These are phyloP conservation scores for Lasiosphaeris hirsuta DNA, from an alignment of 495 filamentous ascomycete species.

Conservation along the genomic window DNA sequence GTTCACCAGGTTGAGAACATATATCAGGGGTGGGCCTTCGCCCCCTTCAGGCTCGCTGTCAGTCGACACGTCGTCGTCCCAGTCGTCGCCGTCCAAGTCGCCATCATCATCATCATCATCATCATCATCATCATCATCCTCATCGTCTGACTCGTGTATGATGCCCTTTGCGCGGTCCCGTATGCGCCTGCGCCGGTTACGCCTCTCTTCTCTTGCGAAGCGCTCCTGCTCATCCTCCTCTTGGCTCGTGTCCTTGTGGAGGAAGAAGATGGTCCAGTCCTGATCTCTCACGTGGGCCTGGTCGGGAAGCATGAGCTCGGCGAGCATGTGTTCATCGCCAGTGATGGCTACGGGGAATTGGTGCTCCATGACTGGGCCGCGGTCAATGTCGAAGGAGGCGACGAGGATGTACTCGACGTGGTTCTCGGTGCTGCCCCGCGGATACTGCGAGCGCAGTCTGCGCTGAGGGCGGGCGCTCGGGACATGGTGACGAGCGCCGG, in stretches of 20 bases:
- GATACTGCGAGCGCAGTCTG: slow-evolving; percentile 81
- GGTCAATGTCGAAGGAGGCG: slow-evolving; percentile 94
- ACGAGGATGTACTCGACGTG: slow-evolving; percentile 99
- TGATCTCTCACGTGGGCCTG: slow-evolving; percentile 92
- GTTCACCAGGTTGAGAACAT: slow-evolving; percentile 96
- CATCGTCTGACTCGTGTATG: slow-evolving; percentile 47
- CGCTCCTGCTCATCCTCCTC: slow-evolving; percentile 67
- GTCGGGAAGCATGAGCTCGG: slow-evolving; percentile 97
- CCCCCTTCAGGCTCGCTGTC: slow-evolving; percentile 61
- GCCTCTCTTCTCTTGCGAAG: slow-evolving; percentile 51
- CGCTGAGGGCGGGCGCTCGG: slow-evolving; percentile 38
- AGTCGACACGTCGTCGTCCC: slow-evolving; percentile 51
- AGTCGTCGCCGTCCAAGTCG: slow-evolving; percentile 49
- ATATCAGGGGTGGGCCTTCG: slow-evolving; percentile 89
- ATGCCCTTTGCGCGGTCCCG: slow-evolving; percentile 53
- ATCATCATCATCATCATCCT: slow-evolving; percentile 44
- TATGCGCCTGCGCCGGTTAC: slow-evolving; percentile 39
- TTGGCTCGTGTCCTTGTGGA: slow-evolving; percentile 87
- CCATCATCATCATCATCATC: slow-evolving; percentile 45
- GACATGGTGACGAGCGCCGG: slow-evolving; percentile 34
- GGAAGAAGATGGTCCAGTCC: slow-evolving; percentile 99
- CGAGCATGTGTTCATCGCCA: slow-evolving; percentile 95
- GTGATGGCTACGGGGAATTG: slow-evolving; percentile 93
- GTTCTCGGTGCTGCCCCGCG: slow-evolving; percentile 69
- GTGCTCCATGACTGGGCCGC: slow-evolving; percentile 96